Evolutionary conservation across 305 asterid genomes (phyloP), one percentile per base, ranked within the genome.

Genomic region (Fraxinus nigra): DNA sequence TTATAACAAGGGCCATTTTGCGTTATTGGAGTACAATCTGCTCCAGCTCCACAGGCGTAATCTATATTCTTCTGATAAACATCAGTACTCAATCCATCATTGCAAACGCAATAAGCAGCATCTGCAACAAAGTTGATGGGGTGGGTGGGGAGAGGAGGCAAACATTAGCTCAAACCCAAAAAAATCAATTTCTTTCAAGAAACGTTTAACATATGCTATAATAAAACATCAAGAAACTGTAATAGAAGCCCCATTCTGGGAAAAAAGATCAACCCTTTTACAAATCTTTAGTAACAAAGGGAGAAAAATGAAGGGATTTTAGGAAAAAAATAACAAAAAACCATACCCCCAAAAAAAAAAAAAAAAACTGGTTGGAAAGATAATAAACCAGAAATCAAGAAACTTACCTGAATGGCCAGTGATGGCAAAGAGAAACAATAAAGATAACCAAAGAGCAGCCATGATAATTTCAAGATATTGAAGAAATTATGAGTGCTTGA

Each of bases 31-130:
- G 84, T 16, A 72, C 98, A 94, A 82, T 94, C 97, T 35, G 97
- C 98, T 24, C 97, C 95, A 81, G 78, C 75, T 75, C 94, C 97
- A 87, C 97, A 94, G 0, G 98, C 97, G 79, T 89, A 94, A 77
- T 94, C 98, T 74, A 94, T 85, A 83, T 86, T 85, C 59, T 85
- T 93, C 89, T 93, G 98, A 78, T 90, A 84, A 43, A 51, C 88
- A 61, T 24, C 14, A 34, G 88, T 92, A 67, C 89, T 81, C 79
- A 87, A 13, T 65, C 91, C 93, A 24, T 82, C 83, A 37, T 90
- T 91, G 90, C 97, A 94, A 1, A 91, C 76, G 78, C 98, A 94
- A 86, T 91, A 94, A 65, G 74, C 81, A 8, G 95, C 98, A 84
- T 90, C 97, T 93, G 89, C n/a, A 72, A 18, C 61, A 34, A 30